Evolutionary conservation across 768 basidiomycete genomes (phyloP).

Genomic region (Rhizopogon roseolus): DNA sequence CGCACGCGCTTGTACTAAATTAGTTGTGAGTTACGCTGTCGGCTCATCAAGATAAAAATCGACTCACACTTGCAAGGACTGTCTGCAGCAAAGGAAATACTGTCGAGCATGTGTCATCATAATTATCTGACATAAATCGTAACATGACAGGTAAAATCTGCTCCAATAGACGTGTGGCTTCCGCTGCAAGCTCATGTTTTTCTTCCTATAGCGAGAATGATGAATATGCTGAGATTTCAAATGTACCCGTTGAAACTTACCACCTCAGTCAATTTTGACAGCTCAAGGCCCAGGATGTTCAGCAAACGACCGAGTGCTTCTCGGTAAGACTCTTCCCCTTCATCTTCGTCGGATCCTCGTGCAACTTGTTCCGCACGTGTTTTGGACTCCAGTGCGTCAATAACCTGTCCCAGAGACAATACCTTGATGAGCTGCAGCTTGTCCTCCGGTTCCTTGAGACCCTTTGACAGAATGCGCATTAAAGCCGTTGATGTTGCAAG

Average conservation of each 20-base stretch:
- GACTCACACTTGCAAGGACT: conserved; percentile 66
- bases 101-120: conserved; percentile 84
- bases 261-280: conserved; percentile 78
- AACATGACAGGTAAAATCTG: conserved; percentile 79
- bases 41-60: neutral
- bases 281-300: conserved; percentile 76
- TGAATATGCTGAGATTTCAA: conserved; percentile 2
- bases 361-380: conserved; percentile 63
- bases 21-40: conserved; percentile 3
- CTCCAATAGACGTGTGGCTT: conserved; percentile 59
- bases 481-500: conserved; percentile 79
- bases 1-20: conserved; percentile 77
- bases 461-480: conserved; percentile 83
- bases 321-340: conserved; percentile 85
- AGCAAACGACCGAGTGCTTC: conserved; percentile 84
- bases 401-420: conserved; percentile 76
- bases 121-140: conserved; percentile 84
- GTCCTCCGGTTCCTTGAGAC: conserved; percentile 85
- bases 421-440: conserved; percentile 89
- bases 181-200: conserved; percentile 53
- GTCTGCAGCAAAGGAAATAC: conserved; percentile 78
- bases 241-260: conserved; percentile 20
- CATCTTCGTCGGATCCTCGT: conserved; percentile 69
- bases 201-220: conserved; percentile 42
- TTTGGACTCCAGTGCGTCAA: conserved; percentile 76